Evolutionary conservation across 1,139 yeast species (phyloP).

Genomic region (Tardiomyces blankii): DNA sequence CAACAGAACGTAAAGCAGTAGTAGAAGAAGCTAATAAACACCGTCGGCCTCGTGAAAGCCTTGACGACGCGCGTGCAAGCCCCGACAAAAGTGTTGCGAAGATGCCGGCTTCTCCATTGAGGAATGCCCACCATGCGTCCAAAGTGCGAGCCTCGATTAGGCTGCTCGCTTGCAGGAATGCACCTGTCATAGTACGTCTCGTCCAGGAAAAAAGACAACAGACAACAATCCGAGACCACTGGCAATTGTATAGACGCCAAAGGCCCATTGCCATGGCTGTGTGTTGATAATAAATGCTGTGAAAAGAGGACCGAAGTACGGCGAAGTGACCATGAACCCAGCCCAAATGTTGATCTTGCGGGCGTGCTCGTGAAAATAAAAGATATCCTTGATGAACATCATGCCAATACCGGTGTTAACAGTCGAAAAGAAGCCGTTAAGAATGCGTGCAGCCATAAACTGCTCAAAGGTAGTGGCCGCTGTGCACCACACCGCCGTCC

Average conservation of each 20-base stretch:
- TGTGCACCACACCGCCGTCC: not conserved
- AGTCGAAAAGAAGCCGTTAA: not conserved
- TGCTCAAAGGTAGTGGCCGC: not conserved
- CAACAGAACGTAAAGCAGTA: not conserved
- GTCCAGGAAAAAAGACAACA: not conserved
- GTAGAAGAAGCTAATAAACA: not conserved
- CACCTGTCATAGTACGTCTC: not conserved
- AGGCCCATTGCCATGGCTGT: not conserved
- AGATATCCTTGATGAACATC: not conserved
- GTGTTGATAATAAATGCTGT: not conserved
- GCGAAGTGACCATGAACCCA: not conserved
- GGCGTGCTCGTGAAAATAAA: not conserved
- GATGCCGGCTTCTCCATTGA: not conserved
- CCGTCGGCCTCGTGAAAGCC: not conserved
- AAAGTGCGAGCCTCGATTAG: not conserved
- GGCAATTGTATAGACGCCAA: not conserved
- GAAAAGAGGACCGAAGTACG: not conserved
- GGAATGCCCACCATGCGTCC: not conserved
- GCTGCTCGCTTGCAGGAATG: not conserved
- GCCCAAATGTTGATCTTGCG: not conserved
- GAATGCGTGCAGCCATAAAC: not conserved
- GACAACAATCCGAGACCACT: not conserved
- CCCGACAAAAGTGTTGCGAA: not conserved
- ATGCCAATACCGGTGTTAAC: not conserved
- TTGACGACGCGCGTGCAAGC: not conserved